Evolutionary conservation across 805 yeast species (phyloP), one percentile per base, ranked within the genome.

Genomic region (Candida alai): DNA sequence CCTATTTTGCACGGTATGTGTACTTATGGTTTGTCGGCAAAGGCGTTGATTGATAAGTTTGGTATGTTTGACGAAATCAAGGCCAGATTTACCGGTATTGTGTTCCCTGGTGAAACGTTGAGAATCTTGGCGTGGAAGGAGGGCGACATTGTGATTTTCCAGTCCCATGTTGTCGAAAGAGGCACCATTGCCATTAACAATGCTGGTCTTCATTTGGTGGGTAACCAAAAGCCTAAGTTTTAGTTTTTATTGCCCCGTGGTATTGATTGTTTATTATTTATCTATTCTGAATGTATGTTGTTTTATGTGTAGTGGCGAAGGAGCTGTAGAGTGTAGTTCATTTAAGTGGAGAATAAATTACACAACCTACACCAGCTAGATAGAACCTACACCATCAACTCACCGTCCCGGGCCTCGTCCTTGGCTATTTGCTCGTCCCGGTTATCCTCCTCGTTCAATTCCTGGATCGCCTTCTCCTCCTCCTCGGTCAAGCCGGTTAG

Each of bases 1-100:
- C 98, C 98, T 31, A 90, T 90, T 48, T 73, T 90, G 45, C 98
- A 90, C 63, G 98, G 98, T 27, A 73, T 90, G 61, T 84, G 94
- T 52, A 74, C 85, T 13, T 77, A 85, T 56, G 98, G 98, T 41
- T 74, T 89, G 39, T 65, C 84, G 26, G 82, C 81, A 19, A 86
- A 89, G 58, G 73, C 76, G 12, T 68, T 90, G 44, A 70, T 73
- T 49, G 96, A 88, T 49, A 72, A 84, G 51, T 90, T 65, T 60
- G 97, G 98, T 30, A 68, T 73, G 24, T 84, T 81, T 60, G 74
- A 74, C 52, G 96, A 88, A 67, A 73, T 87, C 57, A 90, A 90
- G 69, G 93, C 77, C 11, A 79, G 97, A 56, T 90, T 90, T 61
- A 75, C 95, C 14, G 88, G 88, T 51, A 80, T 84, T 49, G 97